These are phyloP conservation scores for Eimeria acervulina DNA, from an alignment of 169 alveolate genomes.

Conservation along the genomic window DNA sequence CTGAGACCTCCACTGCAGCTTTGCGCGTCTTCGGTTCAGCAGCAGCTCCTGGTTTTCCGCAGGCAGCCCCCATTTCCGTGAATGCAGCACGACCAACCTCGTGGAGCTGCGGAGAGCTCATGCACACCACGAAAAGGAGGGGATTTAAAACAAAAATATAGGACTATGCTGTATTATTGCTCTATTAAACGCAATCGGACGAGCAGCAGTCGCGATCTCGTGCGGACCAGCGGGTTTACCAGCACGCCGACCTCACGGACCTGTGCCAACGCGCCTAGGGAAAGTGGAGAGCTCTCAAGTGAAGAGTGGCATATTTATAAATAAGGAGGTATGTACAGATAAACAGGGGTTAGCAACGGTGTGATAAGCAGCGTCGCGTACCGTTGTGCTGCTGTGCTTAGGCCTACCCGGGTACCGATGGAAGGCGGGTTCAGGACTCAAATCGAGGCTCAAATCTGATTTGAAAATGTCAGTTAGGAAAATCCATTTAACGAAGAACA, in stretches of 20 bases:
- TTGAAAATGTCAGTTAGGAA: not conserved
- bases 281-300: not conserved
- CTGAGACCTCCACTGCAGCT: conserved; percentile 67
- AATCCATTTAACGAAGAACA: not conserved
- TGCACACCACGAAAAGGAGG: not conserved
- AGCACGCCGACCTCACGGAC: conserved; percentile 1
- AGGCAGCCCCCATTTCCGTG: conserved; percentile 71
- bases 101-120: conserved; percentile 18
- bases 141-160: not conserved
- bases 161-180: not conserved
- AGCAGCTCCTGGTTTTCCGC: conserved; percentile 49
- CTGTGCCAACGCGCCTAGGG: not conserved
- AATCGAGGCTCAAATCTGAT: not conserved
- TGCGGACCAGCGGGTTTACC: conserved; percentile 13
- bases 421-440: not conserved
- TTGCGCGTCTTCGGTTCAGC: conserved; percentile 52
- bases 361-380: not conserved
- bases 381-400: not conserved
- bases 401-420: conserved; percentile 5
- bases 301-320: not conserved
- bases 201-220: not conserved
- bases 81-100: not conserved
- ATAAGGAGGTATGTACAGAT: not conserved
- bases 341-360: not conserved
- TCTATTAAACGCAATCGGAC: not conserved